Evolutionary conservation across 1,284 basidiomycete genomes (phyloP).

Genomic region (Malassezia pachydermatis): DNA sequence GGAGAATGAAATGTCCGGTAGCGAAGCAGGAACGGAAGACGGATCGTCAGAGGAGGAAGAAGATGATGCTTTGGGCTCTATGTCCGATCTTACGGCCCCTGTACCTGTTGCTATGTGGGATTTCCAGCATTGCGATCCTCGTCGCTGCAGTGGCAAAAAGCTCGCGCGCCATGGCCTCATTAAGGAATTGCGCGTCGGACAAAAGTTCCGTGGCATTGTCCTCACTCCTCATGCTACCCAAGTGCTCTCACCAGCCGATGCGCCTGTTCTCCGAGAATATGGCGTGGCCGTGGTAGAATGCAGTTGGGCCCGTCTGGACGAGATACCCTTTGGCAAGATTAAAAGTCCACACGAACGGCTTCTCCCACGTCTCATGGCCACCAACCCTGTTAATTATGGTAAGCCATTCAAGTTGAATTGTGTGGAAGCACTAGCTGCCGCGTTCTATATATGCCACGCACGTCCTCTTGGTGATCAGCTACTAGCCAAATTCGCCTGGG

Average conservation of each 20-base stretch:
- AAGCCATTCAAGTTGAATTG: conserved; percentile 45
- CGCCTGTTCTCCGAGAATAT: conserved; percentile 62
- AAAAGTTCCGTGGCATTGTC: conserved; percentile 80
- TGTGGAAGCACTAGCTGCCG: conserved; percentile 42
- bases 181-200: conserved; percentile 69
- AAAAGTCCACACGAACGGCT: conserved; percentile 82
- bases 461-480: conserved; percentile 29
- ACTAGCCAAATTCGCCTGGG: conserved; percentile 40
- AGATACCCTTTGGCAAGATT: conserved; percentile 88
- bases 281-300: conserved; percentile 94
- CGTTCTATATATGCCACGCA: conserved; percentile 33
- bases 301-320: conserved; percentile 88
- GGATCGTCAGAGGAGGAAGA: conserved; percentile 5
- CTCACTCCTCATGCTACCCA: conserved; percentile 83
- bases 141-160: conserved; percentile 88
- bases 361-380: conserved; percentile 43
- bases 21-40: conserved; percentile 8
- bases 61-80: conserved; percentile 5
- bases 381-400: conserved; percentile 46
- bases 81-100: conserved; percentile 3
- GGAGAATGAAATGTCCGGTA: conserved; percentile 11
- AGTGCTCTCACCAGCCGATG: conserved; percentile 72
- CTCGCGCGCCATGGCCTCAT: conserved; percentile 75
- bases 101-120: conserved; percentile 53
- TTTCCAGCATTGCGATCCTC: conserved; percentile 92